phyloP scores from a whole-genome alignment of 169 alveolate species.

The Plasmodium gallinaceum region DNA sequence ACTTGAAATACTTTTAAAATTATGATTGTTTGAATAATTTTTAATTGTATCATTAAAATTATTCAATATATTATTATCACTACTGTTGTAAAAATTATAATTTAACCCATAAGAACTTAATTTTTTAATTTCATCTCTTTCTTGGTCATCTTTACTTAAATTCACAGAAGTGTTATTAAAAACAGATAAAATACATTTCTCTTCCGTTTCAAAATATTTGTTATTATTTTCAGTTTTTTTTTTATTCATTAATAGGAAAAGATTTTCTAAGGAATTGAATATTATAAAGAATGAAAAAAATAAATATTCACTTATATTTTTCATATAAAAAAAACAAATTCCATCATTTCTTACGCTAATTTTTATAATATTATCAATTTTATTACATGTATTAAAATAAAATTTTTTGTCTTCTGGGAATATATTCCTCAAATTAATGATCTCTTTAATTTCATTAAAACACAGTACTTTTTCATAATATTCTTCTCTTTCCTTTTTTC shows the following conservation, averaged over 20 bases:
- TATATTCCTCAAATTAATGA: conserved; percentile 38
- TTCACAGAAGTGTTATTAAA: too few species aligned
- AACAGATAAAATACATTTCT: too few species aligned
- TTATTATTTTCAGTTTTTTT: neutral
- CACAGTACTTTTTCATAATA: conserved; percentile 14
- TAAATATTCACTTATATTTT: conserved; percentile 46
- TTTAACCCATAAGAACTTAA: neutral
- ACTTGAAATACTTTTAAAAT: neutral
- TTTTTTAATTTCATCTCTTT: too few species aligned
- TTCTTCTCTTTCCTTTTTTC: neutral
- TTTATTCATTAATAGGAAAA: conserved; percentile 41
- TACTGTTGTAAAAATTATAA: neutral
- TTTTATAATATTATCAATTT: conserved; percentile 77
- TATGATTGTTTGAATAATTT: neutral
- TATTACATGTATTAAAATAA: conserved; percentile 75
- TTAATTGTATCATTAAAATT: neutral
- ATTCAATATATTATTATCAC: neutral
- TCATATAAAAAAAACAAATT: conserved; percentile 73
- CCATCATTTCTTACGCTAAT: conserved; percentile 72
- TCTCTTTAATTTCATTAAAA: conserved; percentile 62
- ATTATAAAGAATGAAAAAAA: conserved; percentile 70
- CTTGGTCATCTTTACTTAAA: too few species aligned
- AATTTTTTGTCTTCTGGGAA: conserved; percentile 38
- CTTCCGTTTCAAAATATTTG: too few species aligned
- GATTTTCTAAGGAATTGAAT: conserved; percentile 63